phyloP scores from a whole-genome alignment of 805 yeast species.

The Wickerhamiella cacticola region DNA sequence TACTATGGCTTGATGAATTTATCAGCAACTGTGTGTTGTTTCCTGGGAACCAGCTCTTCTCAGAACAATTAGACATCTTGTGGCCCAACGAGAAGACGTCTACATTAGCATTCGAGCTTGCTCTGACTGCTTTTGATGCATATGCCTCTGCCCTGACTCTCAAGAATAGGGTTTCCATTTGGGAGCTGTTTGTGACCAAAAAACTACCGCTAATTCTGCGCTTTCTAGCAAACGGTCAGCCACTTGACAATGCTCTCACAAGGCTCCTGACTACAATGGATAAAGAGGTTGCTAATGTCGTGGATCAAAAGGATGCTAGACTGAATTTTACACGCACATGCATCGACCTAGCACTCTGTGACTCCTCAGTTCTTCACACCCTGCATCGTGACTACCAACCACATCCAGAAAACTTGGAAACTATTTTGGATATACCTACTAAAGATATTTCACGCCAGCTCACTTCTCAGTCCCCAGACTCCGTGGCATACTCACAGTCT shows the following conservation, averaged over 20 bases:
- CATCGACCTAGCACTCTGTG: constrained; percentile 21
- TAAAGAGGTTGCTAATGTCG: constrained; percentile 19
- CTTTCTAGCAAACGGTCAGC: constrained; percentile 25
- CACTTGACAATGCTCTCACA: constrained; percentile 29
- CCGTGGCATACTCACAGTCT: neutral
- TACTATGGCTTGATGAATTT: constrained; percentile 22
- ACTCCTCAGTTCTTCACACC: constrained; percentile 20
- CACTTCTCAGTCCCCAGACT: neutral
- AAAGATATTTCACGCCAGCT: neutral
- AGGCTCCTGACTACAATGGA: constrained; percentile 23
- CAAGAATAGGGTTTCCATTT: constrained; percentile 29
- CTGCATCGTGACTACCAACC: constrained; percentile 18
- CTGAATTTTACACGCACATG: constrained; percentile 18
- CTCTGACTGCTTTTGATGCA: constrained; percentile 37
- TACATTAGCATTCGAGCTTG: constrained; percentile 30
- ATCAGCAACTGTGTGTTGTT: constrained; percentile 14
- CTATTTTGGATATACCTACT: constrained; percentile 5
- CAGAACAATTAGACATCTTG: constrained; percentile 18
- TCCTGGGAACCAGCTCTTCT: constrained; percentile 10
- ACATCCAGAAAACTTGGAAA: constrained; percentile 9
- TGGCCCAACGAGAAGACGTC: constrained; percentile 23
- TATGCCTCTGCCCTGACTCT: constrained; percentile 31
- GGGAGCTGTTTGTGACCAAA: constrained; percentile 38
- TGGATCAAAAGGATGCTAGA: constrained; percentile 15
- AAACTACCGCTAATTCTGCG: constrained; percentile 37